Evolutionary conservation across 495 filamentous ascomycete species (phyloP).

Genomic region (Aspergillus olivimuriae): DNA sequence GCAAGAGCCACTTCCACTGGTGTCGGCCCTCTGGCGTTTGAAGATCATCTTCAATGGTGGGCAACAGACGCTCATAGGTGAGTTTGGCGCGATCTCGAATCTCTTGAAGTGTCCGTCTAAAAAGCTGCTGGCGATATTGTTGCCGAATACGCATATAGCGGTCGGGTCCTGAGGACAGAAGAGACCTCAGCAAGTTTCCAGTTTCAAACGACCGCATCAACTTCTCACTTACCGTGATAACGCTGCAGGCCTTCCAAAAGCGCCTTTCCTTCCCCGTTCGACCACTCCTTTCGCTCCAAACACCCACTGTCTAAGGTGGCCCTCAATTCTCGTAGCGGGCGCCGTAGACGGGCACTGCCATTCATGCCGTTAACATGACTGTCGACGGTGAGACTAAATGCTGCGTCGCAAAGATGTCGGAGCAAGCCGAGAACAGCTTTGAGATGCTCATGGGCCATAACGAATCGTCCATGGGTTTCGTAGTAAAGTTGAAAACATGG

Average conservation of each 20-base stretch:
- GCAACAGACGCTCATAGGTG: background rate
- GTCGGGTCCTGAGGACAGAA: slow-evolving; percentile 4
- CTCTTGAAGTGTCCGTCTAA: slow-evolving; percentile 8
- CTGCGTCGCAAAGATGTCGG: too few relatives aligned
- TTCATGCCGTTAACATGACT: too few relatives aligned
- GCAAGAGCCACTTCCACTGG: slow-evolving; percentile 17
- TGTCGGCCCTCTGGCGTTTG: slow-evolving; percentile 16
- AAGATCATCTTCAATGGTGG: background rate
- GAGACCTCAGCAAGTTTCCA: too few relatives aligned
- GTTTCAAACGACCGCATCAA: too few relatives aligned
- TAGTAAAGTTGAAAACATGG: too few relatives aligned
- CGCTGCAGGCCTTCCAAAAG: slow-evolving; percentile 13
- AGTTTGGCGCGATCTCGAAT: slow-evolving; percentile 10
- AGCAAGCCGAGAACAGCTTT: too few relatives aligned
- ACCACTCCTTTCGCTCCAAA: slow-evolving; percentile 10
- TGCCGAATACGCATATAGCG: slow-evolving; percentile 15
- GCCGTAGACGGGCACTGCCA: too few relatives aligned
- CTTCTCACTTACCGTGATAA: slow-evolving; percentile 20
- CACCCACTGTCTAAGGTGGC: too few relatives aligned
- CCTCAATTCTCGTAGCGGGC: too few relatives aligned
- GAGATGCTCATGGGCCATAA: too few relatives aligned
- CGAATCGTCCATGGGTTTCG: too few relatives aligned
- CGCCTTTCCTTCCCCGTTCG: slow-evolving; percentile 11
- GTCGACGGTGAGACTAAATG: too few relatives aligned
- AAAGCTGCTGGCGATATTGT: slow-evolving; percentile 9